Percentiles rank a stretch among this genome's conserved stretches.
Conservation (phyloP, 331 rosid species). For the Phaseolus coccineus region DNA sequence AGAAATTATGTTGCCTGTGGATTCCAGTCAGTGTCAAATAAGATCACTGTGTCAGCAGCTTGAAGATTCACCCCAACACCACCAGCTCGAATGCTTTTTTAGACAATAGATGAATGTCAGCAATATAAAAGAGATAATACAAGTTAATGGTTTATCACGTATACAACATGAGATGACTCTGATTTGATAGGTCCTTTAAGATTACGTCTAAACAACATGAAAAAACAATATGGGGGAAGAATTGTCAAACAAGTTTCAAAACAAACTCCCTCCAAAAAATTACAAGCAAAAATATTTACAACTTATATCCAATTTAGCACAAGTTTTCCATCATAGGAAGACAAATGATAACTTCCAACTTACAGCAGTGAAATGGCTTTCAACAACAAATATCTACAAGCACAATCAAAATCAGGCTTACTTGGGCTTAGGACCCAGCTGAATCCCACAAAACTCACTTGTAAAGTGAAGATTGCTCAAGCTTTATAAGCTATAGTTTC, state of each 20-base stretch:
- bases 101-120: constrained; percentile 40
- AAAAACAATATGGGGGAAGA: background rate
- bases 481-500: too few species aligned
- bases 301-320: background rate
- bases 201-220: constrained; percentile 17
- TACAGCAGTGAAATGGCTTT: background rate
- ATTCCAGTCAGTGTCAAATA: constrained; percentile 99
- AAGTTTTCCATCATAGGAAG: constrained; percentile 19
- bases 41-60: constrained; percentile 99
- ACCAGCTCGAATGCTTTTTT: constrained; percentile 94
- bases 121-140: constrained; percentile 18
- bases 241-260: background rate
- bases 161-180: constrained; percentile 9
- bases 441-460: too few species aligned
- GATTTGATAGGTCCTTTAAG: constrained; percentile 20
- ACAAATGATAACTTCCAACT: constrained; percentile 11
- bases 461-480: too few species aligned
- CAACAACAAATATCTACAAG: constrained; percentile 17
- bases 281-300: background rate
- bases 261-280: background rate
- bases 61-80: constrained; percentile 99
- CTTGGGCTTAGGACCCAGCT: too few species aligned
- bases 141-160: constrained; percentile 7
- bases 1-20: constrained; percentile 77
- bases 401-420: background rate